These are phyloP conservation scores for Paracorniculantispora psalliotae DNA, from an alignment of 2,329 filamentous ascomycete genomes.

Conservation along the genomic window DNA sequence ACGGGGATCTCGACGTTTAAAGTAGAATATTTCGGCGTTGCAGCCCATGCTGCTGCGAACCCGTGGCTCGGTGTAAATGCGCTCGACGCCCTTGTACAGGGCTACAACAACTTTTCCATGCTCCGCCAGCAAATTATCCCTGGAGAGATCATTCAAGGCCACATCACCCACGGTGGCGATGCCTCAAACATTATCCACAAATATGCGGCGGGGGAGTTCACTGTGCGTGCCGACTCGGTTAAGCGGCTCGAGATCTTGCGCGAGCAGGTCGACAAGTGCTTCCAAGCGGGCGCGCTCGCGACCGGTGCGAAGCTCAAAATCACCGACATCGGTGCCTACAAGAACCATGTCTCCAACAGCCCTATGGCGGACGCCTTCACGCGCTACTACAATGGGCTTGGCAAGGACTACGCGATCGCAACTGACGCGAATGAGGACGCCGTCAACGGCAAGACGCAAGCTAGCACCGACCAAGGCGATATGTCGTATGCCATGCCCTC, in stretches of 20 bases:
- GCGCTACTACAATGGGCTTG: slow-evolving; percentile 38
- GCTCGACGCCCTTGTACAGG: slow-evolving; percentile 48
- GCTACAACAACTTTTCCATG: slow-evolving; percentile 42
- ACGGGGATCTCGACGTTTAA: slow-evolving; percentile 45
- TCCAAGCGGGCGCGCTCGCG: slow-evolving; percentile 31
- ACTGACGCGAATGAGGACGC: slow-evolving; percentile 36
- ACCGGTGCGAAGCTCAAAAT: slow-evolving; percentile 44
- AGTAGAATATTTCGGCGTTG: slow-evolving; percentile 48
- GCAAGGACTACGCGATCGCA: slow-evolving; percentile 24
- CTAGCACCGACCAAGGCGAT: slow-evolving; percentile 57
- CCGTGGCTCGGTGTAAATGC: slow-evolving; percentile 56
- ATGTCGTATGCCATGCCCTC: slow-evolving; percentile 54
- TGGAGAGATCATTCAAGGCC: slow-evolving; percentile 44
- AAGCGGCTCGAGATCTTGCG: slow-evolving; percentile 35
- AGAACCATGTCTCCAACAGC: slow-evolving; percentile 51
- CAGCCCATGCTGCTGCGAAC: slow-evolving; percentile 50
- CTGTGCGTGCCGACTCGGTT: slow-evolving; percentile 39
- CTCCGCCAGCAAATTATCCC: slow-evolving; percentile 53
- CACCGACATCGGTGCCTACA: slow-evolving; percentile 37
- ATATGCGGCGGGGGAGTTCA: slow-evolving; percentile 39
- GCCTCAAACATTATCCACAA: slow-evolving; percentile 53
- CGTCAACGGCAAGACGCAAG: slow-evolving; percentile 38
- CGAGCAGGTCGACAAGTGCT: slow-evolving; percentile 37
- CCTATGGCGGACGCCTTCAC: slow-evolving; percentile 42
- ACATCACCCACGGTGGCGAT: slow-evolving; percentile 47